phyloP scores from a whole-genome alignment of 495 filamentous ascomycete species.

The Extremus antarcticus region DNA sequence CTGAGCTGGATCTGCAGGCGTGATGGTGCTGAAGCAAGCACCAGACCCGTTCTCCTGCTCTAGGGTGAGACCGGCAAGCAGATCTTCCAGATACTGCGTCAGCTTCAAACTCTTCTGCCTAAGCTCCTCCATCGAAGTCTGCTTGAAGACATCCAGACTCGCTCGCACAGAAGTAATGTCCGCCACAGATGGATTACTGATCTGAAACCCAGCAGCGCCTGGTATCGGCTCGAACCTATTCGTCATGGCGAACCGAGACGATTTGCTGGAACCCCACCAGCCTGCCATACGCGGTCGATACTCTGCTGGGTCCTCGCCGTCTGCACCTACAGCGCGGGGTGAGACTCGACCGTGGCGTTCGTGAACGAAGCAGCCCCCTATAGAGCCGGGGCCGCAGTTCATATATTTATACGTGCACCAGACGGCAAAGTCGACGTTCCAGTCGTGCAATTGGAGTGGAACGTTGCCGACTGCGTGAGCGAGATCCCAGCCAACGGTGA shows the following conservation, averaged over 20 bases:
- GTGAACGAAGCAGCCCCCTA: conserved; percentile 83
- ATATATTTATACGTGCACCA: conserved; percentile 99
- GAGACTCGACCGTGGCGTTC: conserved; percentile 41
- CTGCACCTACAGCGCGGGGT: conserved; percentile 16
- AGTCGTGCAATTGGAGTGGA: conserved; percentile 68
- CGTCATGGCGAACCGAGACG: conserved; percentile 66
- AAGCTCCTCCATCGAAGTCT: conserved; percentile 57
- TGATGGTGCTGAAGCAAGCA: conserved; percentile 64
- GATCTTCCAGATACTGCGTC: conserved; percentile 69
- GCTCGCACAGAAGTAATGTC: conserved; percentile 62
- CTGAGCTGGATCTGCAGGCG: conserved; percentile 57
- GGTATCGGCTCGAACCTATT: conserved; percentile 62
- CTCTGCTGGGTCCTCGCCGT: conserved; percentile 17
- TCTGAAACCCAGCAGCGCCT: conserved; percentile 59
- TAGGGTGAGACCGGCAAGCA: conserved; percentile 39
- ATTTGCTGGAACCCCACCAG: conserved; percentile 83
- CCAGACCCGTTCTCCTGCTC: conserved; percentile 27
- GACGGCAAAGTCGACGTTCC: conserved; percentile 91
- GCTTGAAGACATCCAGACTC: conserved; percentile 66
- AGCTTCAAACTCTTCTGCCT: conserved; percentile 63
- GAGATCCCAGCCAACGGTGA: conserved; percentile 87
- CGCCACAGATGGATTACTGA: conserved; percentile 57
- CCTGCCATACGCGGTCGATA: conserved; percentile 58
- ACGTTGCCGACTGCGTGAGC: conserved; percentile 94
- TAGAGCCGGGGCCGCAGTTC: conserved; percentile 79